These are phyloP conservation scores for Boletales sp. DNA, from an alignment of 768 basidiomycete genomes.

Conservation along the genomic window DNA sequence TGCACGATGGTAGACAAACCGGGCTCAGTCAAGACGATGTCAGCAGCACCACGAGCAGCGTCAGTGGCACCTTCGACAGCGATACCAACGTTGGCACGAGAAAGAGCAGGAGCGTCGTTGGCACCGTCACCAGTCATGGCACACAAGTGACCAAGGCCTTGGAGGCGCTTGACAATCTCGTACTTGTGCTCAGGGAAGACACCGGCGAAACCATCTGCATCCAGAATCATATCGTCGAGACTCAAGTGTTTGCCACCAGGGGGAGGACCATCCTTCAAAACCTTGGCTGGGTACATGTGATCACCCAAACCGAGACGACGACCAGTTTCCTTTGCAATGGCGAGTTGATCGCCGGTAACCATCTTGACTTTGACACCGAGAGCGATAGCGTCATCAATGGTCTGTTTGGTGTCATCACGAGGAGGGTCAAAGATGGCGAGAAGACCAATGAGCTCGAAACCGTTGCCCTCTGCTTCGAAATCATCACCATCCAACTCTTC, in stretches of 20 bases:
- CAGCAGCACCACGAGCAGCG: conserved; percentile 96
- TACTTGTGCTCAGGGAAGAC: conserved; percentile 99
- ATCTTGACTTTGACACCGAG: conserved; percentile 99
- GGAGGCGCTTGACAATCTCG: conserved; percentile 98
- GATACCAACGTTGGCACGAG: conserved; percentile 98
- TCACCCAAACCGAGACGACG: conserved; percentile 97
- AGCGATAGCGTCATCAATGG: conserved; percentile 93
- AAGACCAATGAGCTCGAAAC: conserved; percentile 96
- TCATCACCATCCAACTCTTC: conserved; percentile 89
- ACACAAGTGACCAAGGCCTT: conserved; percentile 91
- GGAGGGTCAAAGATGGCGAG: conserved; percentile 98
- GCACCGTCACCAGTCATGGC: conserved; percentile 99
- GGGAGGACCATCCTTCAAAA: conserved; percentile 94
- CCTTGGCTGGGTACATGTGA: conserved; percentile 99
- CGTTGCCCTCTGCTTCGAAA: conserved; percentile 85
- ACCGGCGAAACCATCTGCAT: conserved; percentile 98
- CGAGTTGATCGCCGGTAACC: conserved; percentile 99
- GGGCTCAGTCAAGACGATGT: conserved; percentile 96
- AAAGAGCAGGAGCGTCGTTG: conserved; percentile 96
- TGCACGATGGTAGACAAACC: conserved; percentile 99
- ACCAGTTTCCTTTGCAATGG: conserved; percentile 98
- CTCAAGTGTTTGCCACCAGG: conserved; percentile 79
- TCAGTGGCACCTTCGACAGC: conserved; percentile 99
- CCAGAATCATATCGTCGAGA: conserved; percentile 98
- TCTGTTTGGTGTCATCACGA: conserved; percentile 97